A percentile compares a stretch with the other conserved stretches of the same genome.
These are phyloP conservation scores for Ophiosphaerella narmari DNA, from an alignment of 2,329 filamentous ascomycete genomes.

Conservation along the genomic window DNA sequence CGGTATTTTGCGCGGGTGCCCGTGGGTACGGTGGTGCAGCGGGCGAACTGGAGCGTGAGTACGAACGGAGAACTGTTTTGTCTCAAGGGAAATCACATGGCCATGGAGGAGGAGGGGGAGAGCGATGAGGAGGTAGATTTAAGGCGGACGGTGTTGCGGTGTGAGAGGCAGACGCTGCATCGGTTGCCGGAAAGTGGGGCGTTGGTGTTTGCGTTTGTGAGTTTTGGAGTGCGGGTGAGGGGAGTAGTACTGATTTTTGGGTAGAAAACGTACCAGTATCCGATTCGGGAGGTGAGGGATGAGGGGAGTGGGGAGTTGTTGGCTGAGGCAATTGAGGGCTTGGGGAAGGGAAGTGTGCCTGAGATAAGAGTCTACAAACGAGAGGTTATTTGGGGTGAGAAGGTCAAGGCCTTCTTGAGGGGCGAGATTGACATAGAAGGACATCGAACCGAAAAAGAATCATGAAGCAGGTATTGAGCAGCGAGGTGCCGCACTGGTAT, in stretches of 20 bases:
- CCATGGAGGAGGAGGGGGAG: constrained; percentile 40
- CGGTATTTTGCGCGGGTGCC: constrained; percentile 62
- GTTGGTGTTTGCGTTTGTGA: constrained; percentile 60
- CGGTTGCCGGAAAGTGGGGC: constrained; percentile 59
- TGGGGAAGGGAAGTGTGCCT: constrained; percentile 61
- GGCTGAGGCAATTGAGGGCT: constrained; percentile 63
- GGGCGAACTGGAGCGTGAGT: constrained; percentile 60
- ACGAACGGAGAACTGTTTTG: constrained; percentile 49
- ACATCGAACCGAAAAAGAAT: not conserved
- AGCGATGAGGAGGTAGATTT: constrained; percentile 45
- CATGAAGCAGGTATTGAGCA: not conserved
- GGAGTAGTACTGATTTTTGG: not conserved
- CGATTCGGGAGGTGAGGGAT: constrained; percentile 58
- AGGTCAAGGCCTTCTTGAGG: constrained; percentile 57
- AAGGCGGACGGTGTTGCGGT: constrained; percentile 54
- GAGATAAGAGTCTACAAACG: constrained; percentile 64
- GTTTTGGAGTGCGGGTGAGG: not conserved
- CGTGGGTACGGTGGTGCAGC: constrained; percentile 59
- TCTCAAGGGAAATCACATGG: constrained; percentile 51
- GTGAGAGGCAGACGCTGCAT: constrained; percentile 66
- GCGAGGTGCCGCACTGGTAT: not conserved
- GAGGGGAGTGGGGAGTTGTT: constrained; percentile 61
- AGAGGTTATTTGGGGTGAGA: constrained; percentile 60
- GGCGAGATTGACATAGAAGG: constrained; percentile 23
- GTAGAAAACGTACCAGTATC: constrained; percentile 60